phyloP scores from a whole-genome alignment of 805 yeast genomes.

The Lipomyces oligophaga region DNA sequence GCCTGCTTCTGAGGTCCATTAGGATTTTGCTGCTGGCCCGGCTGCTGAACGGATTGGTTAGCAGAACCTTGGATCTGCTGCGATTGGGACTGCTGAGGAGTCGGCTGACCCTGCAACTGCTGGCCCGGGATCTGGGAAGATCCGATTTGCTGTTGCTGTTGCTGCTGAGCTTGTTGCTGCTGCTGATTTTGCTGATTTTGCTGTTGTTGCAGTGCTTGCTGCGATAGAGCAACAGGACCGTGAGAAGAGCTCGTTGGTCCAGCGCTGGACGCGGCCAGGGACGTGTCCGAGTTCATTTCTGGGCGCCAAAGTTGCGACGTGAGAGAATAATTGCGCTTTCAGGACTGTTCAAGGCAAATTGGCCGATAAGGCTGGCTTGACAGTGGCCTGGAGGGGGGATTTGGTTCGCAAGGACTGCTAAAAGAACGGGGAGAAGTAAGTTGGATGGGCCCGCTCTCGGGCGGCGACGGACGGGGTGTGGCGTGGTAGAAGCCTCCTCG shows the following conservation, averaged over 20 bases:
- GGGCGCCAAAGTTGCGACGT: slow-evolving; percentile 10
- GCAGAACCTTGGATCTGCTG: slow-evolving; percentile 27
- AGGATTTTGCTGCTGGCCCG: slow-evolving; percentile 16
- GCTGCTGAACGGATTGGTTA: slow-evolving; percentile 16
- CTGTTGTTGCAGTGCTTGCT: neutral
- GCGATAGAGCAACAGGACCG: too few species aligned
- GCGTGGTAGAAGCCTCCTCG: too few species aligned
- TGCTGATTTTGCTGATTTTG: slow-evolving; percentile 5
- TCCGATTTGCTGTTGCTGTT: slow-evolving; percentile 27
- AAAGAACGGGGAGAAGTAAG: too few species aligned
- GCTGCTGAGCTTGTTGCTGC: slow-evolving; percentile 28
- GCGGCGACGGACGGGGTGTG: too few species aligned
- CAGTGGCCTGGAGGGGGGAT: too few species aligned
- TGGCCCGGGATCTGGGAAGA: slow-evolving; percentile 18
- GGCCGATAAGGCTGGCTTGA: too few species aligned
- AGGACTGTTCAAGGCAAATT: neutral
- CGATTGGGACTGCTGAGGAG: slow-evolving; percentile 29
- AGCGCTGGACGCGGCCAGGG: slow-evolving; percentile 17
- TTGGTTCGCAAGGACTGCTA: too few species aligned
- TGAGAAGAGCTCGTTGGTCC: slow-evolving; percentile 4
- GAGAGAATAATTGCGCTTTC: neutral
- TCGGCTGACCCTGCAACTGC: slow-evolving; percentile 10
- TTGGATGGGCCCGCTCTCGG: too few species aligned
- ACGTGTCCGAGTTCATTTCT: slow-evolving; percentile 20
- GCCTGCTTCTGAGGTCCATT: slow-evolving; percentile 25